Conservation (phyloP, 2,329 filamentous ascomycete genomes). For the Penicillium sp. region DNA sequence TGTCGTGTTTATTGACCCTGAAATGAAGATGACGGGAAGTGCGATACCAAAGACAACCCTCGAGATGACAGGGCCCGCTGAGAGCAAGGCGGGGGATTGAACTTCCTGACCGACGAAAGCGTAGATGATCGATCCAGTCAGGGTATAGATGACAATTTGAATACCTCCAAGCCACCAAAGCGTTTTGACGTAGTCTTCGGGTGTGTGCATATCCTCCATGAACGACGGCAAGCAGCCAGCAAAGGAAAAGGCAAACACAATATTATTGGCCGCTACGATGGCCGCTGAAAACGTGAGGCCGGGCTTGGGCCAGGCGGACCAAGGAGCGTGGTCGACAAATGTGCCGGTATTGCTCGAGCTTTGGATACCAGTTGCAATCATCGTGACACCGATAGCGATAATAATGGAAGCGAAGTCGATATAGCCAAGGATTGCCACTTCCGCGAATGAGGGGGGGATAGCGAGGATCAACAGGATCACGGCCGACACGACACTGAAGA, state of each 20-base stretch:
- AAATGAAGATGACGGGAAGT: constrained; percentile 16
- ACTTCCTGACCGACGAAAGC: constrained; percentile 10
- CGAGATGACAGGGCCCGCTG: constrained; percentile 4
- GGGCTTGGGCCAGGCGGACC: constrained; percentile 11
- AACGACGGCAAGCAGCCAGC: constrained; percentile 6
- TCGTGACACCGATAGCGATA: constrained; percentile 32
- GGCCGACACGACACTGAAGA: constrained; percentile 8
- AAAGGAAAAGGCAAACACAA: constrained; percentile 8
- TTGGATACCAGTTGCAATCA: constrained; percentile 32
- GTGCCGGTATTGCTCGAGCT: constrained; percentile 18
- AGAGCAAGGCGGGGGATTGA: constrained; percentile 7
- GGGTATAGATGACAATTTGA: constrained; percentile 4
- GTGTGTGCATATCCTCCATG: constrained; percentile 10
- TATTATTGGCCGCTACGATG: constrained; percentile 7
- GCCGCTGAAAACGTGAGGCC: constrained; percentile 7
- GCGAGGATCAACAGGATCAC: constrained; percentile 28
- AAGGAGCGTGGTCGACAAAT: constrained; percentile 12
- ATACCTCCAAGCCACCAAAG: constrained; percentile 10
- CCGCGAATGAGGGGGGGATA: constrained; percentile 33
- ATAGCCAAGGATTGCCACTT: constrained; percentile 36
- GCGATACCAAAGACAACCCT: constrained; percentile 8
- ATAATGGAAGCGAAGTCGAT: constrained; percentile 37
- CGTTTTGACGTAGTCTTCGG: constrained; percentile 6
- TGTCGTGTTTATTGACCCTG: constrained; percentile 18
- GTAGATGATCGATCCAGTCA: constrained; percentile 9